phyloP scores from a whole-genome alignment of 2,329 filamentous ascomycete species.

The Cytospora paraplurivora region DNA sequence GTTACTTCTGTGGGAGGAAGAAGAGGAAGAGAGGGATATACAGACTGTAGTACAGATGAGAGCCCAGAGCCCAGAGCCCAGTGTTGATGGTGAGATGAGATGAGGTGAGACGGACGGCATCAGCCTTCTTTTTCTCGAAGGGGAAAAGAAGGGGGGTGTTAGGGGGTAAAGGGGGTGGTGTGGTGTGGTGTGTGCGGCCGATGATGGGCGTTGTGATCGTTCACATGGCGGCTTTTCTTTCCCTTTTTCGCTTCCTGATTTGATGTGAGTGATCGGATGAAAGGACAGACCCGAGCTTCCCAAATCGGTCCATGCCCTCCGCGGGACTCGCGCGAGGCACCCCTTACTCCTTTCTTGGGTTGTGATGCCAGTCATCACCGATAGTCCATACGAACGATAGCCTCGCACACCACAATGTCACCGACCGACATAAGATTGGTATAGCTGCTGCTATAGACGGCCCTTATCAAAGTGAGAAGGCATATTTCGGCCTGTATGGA shows the following conservation, averaged over 20 bases:
- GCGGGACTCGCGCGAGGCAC: not conserved
- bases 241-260: not conserved
- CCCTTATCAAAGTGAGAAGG: not conserved
- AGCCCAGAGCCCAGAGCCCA: too few relatives aligned
- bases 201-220: not conserved
- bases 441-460: not conserved
- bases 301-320: not conserved
- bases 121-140: constrained; percentile 16
- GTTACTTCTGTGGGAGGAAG: not conserved
- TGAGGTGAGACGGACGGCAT: constrained; percentile 26
- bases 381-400: too few relatives aligned
- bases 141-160: too few relatives aligned
- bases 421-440: too few relatives aligned
- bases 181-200: constrained; percentile 10
- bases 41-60: too few relatives aligned
- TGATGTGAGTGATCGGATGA: too few relatives aligned
- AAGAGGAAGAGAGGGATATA: not conserved
- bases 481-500: not conserved
- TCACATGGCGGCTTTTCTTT: constrained; percentile 6
- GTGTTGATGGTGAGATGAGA: constrained; percentile 17
- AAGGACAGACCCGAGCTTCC: not conserved
- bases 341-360: not conserved
- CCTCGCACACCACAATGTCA: too few relatives aligned
- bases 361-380: too few relatives aligned
- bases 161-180: too few relatives aligned